phyloP scores from a whole-genome alignment of 139 green algal species.

The Volvox reticuliferus region DNA sequence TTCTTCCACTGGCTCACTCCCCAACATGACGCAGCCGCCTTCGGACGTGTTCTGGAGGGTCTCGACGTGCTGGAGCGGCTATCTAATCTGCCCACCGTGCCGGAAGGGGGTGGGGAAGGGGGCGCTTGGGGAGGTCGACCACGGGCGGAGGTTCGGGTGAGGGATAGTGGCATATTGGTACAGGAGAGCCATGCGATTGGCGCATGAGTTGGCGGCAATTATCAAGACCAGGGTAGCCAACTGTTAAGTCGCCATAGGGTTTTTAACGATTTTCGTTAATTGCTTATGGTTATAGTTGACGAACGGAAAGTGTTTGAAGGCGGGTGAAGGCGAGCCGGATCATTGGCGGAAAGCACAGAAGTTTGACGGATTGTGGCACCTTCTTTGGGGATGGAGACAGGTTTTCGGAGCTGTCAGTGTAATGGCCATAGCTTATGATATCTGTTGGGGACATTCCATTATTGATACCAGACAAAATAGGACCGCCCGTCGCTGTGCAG shows the following conservation, averaged over 20 bases:
- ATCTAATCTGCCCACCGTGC: neutral
- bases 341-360: neutral
- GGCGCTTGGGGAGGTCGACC: neutral
- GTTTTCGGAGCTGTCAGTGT: too few relatives aligned
- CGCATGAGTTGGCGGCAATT: neutral
- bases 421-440: too few relatives aligned
- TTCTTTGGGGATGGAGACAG: too few relatives aligned
- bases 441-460: too few relatives aligned
- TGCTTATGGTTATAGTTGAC: neutral
- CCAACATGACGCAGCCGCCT: neutral
- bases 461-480: too few relatives aligned
- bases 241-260: too few relatives aligned
- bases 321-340: neutral
- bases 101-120: neutral
- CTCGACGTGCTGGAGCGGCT: slow-evolving; percentile 28
- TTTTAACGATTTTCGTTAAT: neutral
- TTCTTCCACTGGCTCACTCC: too few relatives aligned
- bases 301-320: neutral
- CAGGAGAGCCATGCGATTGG: neutral
- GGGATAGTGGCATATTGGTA: neutral
- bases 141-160: neutral
- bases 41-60: slow-evolving; percentile 31
- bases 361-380: neutral
- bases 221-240: neutral
- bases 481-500: too few relatives aligned